Evolutionary conservation across 1,284 basidiomycete species (phyloP).

Genomic region (Paramarasmius palmivorus): DNA sequence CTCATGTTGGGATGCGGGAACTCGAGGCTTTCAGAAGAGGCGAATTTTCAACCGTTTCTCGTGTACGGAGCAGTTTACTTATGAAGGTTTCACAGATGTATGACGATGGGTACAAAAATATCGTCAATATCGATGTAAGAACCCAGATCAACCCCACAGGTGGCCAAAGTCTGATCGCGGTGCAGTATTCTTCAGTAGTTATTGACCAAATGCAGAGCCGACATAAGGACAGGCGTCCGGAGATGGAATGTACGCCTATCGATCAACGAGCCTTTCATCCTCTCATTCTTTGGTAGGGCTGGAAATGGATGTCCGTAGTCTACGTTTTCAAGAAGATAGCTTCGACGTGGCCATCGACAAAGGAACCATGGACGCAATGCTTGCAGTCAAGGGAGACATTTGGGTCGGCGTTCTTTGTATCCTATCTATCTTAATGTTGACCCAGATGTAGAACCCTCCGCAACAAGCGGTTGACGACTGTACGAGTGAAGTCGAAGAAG

Average conservation of each 20-base stretch:
- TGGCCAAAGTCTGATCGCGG: conserved; percentile 8
- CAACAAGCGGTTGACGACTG: conserved; percentile 76
- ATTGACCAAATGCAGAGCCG: conserved; percentile 79
- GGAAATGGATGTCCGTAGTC: conserved; percentile 84
- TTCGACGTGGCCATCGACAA: conserved; percentile 93
- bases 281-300: conserved; percentile 52
- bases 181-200: conserved; percentile 77
- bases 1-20: conserved; percentile 93
- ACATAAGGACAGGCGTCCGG: conserved; percentile 54
- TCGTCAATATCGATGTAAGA: conserved; percentile 83
- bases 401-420: conserved; percentile 61
- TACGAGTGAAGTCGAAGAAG: conserved; percentile 80
- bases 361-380: conserved; percentile 95
- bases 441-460: conserved; percentile 70
- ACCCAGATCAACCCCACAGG: not conserved
- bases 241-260: conserved; percentile 72
- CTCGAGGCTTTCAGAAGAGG: conserved; percentile 77
- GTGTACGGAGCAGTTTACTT: not conserved
- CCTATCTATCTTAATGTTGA: not conserved
- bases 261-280: not conserved
- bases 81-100: conserved; percentile 66
- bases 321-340: conserved; percentile 64
- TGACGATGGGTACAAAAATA: conserved; percentile 83
- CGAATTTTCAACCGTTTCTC: conserved; percentile 29
- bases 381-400: conserved; percentile 85